A percentile compares a stretch with the other conserved stretches of the same genome.
Conservation (phyloP, 1,284 basidiomycete species). For the Cryptococcus deneoformans region DNA sequence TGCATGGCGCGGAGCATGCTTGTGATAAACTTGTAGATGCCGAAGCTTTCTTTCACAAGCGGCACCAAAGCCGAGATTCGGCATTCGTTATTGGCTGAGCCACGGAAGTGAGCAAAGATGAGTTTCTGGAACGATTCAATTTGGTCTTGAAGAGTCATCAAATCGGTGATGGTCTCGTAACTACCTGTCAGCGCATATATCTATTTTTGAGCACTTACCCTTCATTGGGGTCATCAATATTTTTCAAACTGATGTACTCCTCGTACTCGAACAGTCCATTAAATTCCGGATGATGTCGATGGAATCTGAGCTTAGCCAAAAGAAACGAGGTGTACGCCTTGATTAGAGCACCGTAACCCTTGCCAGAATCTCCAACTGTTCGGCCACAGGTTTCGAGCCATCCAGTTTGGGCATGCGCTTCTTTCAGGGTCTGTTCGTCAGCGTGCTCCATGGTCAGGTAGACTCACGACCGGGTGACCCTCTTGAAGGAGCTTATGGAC, state of each 20-base stretch:
- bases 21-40: slow-evolving; percentile 95
- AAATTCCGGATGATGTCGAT: slow-evolving; percentile 88
- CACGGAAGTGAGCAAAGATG: slow-evolving; percentile 87
- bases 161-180: slow-evolving; percentile 92
- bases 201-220: slow-evolving; percentile 59
- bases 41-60: slow-evolving; percentile 94
- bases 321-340: slow-evolving; percentile 92
- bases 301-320: slow-evolving; percentile 90
- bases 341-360: slow-evolving; percentile 88
- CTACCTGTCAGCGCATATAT: slow-evolving; percentile 50
- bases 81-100: slow-evolving; percentile 90
- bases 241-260: slow-evolving; percentile 92
- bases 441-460: background rate
- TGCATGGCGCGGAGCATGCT: slow-evolving; percentile 97
- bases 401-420: slow-evolving; percentile 91
- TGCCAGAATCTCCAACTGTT: slow-evolving; percentile 74
- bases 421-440: slow-evolving; percentile 69
- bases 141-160: slow-evolving; percentile 94
- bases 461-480: slow-evolving; percentile 82
- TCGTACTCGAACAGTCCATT: slow-evolving; percentile 97
- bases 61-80: slow-evolving; percentile 90
- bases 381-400: slow-evolving; percentile 95
- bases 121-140: slow-evolving; percentile 97
- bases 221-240: slow-evolving; percentile 96
- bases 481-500: slow-evolving; percentile 96